These are phyloP conservation scores for Clavariopsis aquatica DNA, from an alignment of 495 filamentous ascomycete species.

Conservation along the genomic window DNA sequence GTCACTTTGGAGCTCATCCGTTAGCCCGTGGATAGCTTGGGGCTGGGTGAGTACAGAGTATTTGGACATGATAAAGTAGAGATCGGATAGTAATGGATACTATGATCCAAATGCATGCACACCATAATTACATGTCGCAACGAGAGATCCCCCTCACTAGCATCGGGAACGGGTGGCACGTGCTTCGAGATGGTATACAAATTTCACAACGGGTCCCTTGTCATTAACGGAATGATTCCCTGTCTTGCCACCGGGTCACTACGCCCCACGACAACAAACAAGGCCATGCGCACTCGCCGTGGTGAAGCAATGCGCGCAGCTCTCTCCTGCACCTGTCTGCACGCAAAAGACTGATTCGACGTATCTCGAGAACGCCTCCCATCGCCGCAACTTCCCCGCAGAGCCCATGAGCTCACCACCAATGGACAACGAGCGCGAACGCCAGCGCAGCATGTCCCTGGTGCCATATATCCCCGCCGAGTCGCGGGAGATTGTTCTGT, in stretches of 20 bases:
- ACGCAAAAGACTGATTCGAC: conserved; percentile 8
- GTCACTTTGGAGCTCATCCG: not conserved
- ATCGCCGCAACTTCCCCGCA: conserved; percentile 25
- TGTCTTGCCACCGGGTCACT: not conserved
- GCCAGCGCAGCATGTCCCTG: conserved; percentile 42
- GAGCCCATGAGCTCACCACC: not conserved
- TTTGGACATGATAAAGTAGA: not conserved
- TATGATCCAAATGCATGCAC: conserved; percentile 4
- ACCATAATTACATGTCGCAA: not conserved
- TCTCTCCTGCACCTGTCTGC: not conserved
- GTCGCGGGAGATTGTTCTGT: conserved; percentile 45
- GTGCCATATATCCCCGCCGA: conserved; percentile 45
- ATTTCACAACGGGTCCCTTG: conserved; percentile 1
- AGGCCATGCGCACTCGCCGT: conserved; percentile 6
- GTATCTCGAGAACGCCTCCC: not conserved
- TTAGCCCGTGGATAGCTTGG: not conserved
- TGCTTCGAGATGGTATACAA: not conserved
- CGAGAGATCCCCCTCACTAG: not conserved
- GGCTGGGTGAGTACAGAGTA: not conserved
- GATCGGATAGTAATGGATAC: not conserved
- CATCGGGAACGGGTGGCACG: conserved; percentile 11
- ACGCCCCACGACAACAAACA: conserved; percentile 25
- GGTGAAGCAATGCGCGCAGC: not conserved
- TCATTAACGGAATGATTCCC: not conserved
- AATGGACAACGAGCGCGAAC: conserved; percentile 35